Conservation (phyloP, 257 asterid species). For the Handroanthus guayacan region DNA sequence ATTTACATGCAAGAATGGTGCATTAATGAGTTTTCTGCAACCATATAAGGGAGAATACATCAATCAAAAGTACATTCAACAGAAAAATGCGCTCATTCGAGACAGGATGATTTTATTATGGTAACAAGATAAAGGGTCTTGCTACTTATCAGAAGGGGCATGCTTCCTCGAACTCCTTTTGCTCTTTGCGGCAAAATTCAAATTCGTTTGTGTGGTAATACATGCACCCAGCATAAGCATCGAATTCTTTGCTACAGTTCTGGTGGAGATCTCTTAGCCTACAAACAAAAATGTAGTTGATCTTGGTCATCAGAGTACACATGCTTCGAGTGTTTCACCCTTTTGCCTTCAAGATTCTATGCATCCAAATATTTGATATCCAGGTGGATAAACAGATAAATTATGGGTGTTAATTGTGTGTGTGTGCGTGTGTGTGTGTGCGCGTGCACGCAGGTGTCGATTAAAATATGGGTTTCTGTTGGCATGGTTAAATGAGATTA, state of each 20-base stretch:
- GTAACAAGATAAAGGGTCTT: slow-evolving; percentile 27
- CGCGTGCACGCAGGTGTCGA: background rate
- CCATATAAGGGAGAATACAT: slow-evolving; percentile 19
- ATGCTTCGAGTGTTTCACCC: too few species aligned
- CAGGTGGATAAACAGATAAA: background rate
- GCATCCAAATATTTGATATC: background rate
- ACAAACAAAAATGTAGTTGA: slow-evolving; percentile 35
- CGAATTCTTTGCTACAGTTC: slow-evolving; percentile 87
- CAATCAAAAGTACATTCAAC: slow-evolving; percentile 26
- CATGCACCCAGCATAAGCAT: slow-evolving; percentile 94
- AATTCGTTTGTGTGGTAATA: slow-evolving; percentile 91
- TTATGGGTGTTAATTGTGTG: background rate
- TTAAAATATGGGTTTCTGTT: background rate
- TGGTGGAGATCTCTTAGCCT: slow-evolving; percentile 91
- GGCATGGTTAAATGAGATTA: background rate
- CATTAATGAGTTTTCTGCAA: slow-evolving; percentile 23
- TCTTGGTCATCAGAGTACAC: background rate
- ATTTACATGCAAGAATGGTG: too few species aligned
- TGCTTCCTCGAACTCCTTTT: slow-evolving; percentile 81
- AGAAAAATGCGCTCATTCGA: slow-evolving; percentile 7
- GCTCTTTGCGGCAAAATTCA: slow-evolving; percentile 93
- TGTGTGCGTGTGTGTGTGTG: too few species aligned
- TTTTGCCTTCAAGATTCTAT: background rate
- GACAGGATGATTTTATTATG: slow-evolving; percentile 25
- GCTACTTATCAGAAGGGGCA: slow-evolving; percentile 59